Evolutionary conservation across 768 basidiomycete genomes (phyloP).

Genomic region (Cystobasidium tubakii): DNA sequence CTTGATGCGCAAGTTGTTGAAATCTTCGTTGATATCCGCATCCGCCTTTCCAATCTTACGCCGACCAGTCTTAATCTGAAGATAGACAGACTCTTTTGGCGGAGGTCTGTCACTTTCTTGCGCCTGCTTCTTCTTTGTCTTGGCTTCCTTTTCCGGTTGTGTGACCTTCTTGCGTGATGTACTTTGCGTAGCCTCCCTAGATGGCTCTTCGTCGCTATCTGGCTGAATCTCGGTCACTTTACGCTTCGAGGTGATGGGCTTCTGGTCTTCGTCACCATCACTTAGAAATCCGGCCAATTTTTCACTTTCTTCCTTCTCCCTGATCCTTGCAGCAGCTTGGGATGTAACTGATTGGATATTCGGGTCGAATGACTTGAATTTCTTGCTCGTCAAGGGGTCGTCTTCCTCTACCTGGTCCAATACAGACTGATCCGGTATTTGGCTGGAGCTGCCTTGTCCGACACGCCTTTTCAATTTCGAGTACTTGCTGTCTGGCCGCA

Average conservation of each 20-base stretch:
- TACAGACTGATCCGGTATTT: background rate
- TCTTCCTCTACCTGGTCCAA: background rate
- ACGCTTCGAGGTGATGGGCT: background rate
- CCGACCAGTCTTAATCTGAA: constrained; percentile 25
- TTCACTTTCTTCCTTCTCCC: constrained; percentile 16
- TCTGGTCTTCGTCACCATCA: background rate
- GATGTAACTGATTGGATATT: constrained; percentile 15
- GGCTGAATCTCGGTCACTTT: background rate
- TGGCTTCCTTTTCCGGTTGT: background rate
- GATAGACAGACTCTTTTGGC: background rate
- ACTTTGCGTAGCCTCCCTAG: background rate
- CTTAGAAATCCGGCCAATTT: background rate
- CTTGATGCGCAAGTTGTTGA: constrained; percentile 25
- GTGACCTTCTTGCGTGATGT: constrained; percentile 11
- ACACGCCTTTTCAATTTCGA: constrained; percentile 24
- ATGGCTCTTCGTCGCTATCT: constrained; percentile 15
- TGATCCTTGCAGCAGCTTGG: background rate
- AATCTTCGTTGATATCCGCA: constrained; percentile 30
- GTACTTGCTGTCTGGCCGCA: constrained; percentile 9
- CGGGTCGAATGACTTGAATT: constrained; percentile 32
- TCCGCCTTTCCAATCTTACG: constrained; percentile 20
- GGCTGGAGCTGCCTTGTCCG: constrained; percentile 1
- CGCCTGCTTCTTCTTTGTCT: background rate
- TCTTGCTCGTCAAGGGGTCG: background rate
- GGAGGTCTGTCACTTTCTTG: background rate